Percentiles rank a stretch among this genome's conserved stretches.
Evolutionary conservation across 2,329 filamentous ascomycete species (phyloP).

Genomic region (Eutypella sp.): DNA sequence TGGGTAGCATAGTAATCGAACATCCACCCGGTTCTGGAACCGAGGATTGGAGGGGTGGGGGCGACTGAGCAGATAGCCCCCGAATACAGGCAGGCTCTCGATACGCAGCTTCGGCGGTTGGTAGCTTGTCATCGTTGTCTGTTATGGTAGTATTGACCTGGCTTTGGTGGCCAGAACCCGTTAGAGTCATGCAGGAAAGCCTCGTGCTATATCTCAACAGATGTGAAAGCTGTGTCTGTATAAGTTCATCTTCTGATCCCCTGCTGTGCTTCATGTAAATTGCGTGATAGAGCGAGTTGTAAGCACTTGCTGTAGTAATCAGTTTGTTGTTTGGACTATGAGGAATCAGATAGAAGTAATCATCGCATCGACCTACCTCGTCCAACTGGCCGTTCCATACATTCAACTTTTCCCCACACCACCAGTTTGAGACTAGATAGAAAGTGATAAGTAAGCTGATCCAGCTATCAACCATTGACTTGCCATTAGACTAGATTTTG

Average conservation of each 20-base stretch:
- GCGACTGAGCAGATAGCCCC: too few species aligned
- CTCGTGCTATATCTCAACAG: background rate
- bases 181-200: background rate
- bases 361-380: background rate
- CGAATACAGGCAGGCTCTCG: too few species aligned
- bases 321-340: background rate
- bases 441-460: background rate
- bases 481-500: background rate
- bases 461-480: too few species aligned
- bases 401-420: background rate
- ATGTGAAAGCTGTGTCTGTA: background rate
- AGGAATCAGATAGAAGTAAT: background rate
- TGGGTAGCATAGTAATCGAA: background rate
- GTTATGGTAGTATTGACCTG: background rate
- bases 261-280: too few species aligned
- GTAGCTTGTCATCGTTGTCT: background rate
- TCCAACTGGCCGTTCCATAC: background rate
- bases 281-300: background rate
- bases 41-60: background rate
- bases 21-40: background rate
- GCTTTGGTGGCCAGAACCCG: background rate
- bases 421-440: background rate
- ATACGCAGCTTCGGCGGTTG: too few species aligned
- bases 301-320: background rate
- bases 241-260: background rate